Evolutionary conservation across 2,329 filamentous ascomycete species (phyloP), one percentile per base, ranked within the genome.

Genomic region (Pseudogymnoascus pannorum): DNA sequence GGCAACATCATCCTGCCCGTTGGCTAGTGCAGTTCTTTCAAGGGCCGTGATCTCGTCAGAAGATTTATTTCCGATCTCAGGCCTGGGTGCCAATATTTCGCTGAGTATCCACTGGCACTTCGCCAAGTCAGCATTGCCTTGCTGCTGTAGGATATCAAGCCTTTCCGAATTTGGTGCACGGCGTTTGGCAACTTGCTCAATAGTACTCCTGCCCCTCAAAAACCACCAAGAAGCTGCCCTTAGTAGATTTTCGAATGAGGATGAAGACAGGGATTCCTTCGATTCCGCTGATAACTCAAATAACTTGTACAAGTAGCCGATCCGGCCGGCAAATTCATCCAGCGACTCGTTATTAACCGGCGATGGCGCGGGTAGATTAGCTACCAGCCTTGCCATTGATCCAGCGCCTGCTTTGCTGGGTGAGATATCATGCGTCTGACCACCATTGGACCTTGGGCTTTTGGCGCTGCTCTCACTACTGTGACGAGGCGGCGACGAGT

Each of bases 171-270:
- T 80, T 4, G 81, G 77, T 42, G 75, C 78, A 5, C 84, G 81
- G 59, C 84, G 86, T 63, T 90, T 82, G 54, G 95, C 86, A 38
- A 87, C 79, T 11, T 76, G 74, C 72, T 96, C 92, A 59, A 96
- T 79, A 8, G 86, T 85, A 69, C 87, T 84, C 64, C 92, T 86
- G 18, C 92, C 92, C 67, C 85, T 88, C 51, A 96, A 72, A 69
- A 96, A 95, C 92, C 92, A 97, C 92, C 92, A 97, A 0, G 90
- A 77, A 3, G 85, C 87, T 22, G 86, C 87, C 62, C 89, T 82
- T 8, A 88, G 79, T 77, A 92, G 87, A 63, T 91, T 84, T 54
- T 81, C 78, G 0, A 87, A 79, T 0, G 84, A 77, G 58, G 84
- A 87, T 29, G 81, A 79, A 61, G 83, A 79, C 4, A 92, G 72